Base-by-base conservation (phyloP, 768 basidiomycete genomes). In the Leccinum disarticulatum region DNA sequence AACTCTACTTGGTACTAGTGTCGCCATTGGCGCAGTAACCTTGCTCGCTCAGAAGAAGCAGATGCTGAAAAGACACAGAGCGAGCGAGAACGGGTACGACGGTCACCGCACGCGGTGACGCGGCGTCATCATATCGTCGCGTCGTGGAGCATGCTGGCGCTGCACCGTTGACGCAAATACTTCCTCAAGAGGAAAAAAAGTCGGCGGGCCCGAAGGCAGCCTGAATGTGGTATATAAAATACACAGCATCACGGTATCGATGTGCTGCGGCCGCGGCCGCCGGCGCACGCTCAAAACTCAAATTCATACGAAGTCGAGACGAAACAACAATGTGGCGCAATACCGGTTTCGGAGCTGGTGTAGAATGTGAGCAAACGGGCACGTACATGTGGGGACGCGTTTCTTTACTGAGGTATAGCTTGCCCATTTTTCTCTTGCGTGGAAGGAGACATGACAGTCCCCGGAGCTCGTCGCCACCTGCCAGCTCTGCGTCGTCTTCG, bases 391-490 rank as follows among this genome's bases (percentile, higher is more conserved):
- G 25, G 3, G 2, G 25, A 49, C 50, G 17, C 15, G 11, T 59
- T 14, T 22, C 4, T 75, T 47, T 64, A 88, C 90, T 84, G 52
- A 77, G 71, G 65, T 82, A 88, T 4, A 90, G 65, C 52, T 77
- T 80, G 0, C 87, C 87, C 15, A 76, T 77, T 66, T 87, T 86
- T 54, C 75, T 82, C 64, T 78, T 84, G 19, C 87, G 77, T 0
- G 90, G 90, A 1, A 91, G 70, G 3, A 92, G 73, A 69, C 86
- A 88, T 3, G 85, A 78, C 8, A 91, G 68, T 0, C 74, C 72
- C 47, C 79, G 81, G 43, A 90, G 72, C 69, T 91, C 90, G 62
- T 90, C 90, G 3, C 82, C 89, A 0, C 83, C 81, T 17, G 80
- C 60, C 2, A 70, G 8, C 56, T 62, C 63, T 52, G 70, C 53